Evolutionary conservation across 805 yeast genomes (phyloP).

Genomic region (Lachancea waltii): DNA sequence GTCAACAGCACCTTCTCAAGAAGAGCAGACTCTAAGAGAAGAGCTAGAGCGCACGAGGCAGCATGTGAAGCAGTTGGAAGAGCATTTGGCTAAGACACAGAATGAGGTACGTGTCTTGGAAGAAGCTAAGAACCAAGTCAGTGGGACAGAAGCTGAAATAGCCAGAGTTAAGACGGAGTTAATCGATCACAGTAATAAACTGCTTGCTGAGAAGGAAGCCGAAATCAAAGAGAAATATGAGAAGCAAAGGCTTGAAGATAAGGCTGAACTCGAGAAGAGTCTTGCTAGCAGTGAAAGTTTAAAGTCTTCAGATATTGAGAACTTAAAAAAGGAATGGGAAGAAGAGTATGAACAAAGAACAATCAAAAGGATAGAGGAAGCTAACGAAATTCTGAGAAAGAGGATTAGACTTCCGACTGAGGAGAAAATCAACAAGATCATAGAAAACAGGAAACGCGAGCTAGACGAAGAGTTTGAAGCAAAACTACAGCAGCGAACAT

Average conservation of each 20-base stretch:
- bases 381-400: constrained; percentile 42
- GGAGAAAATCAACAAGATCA: constrained; percentile 51
- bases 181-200: not conserved
- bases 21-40: constrained; percentile 9
- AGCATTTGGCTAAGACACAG: constrained; percentile 20
- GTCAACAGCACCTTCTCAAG: constrained; percentile 7
- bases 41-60: constrained; percentile 21
- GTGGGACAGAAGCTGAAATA: not conserved
- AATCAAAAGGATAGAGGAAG: constrained; percentile 32
- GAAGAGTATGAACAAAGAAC: constrained; percentile 30
- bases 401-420: constrained; percentile 43
- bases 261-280: constrained; percentile 18
- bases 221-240: constrained; percentile 16
- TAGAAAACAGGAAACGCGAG: constrained; percentile 36
- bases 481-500: constrained; percentile 15
- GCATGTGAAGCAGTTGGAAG: constrained; percentile 20
- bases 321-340: constrained; percentile 33
- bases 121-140: constrained; percentile 25
- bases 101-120: constrained; percentile 36
- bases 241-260: constrained; percentile 24
- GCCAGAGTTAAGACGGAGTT: constrained; percentile 1
- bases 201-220: constrained; percentile 23
- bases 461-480: constrained; percentile 22
- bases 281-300: constrained; percentile 18
- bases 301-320: constrained; percentile 15